Percentiles rank a stretch among this genome's conserved stretches.
Evolutionary conservation across 768 basidiomycete species (phyloP).

Genomic region (Amanita inopinata): DNA sequence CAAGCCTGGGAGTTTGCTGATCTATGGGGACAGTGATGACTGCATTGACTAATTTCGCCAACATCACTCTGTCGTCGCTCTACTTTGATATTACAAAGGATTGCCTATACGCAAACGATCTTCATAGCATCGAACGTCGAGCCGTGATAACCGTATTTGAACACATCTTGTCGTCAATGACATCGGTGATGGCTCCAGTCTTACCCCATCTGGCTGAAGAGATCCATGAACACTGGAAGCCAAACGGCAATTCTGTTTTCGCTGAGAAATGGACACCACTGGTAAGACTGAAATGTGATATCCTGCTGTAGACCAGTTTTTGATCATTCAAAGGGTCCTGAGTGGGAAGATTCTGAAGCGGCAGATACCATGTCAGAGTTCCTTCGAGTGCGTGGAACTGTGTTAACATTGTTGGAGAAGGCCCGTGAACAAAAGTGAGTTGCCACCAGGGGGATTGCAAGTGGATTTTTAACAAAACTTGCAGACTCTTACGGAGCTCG

Average conservation of each 20-base stretch:
- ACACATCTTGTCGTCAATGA: conserved; percentile 62
- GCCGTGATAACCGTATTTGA: conserved; percentile 63
- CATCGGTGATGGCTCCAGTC: conserved; percentile 71
- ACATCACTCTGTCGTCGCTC: conserved; percentile 76
- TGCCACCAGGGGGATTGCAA: not conserved
- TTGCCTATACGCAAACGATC: conserved; percentile 65
- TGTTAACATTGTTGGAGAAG: conserved; percentile 62
- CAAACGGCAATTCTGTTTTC: conserved; percentile 52
- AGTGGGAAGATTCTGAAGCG: conserved; percentile 54
- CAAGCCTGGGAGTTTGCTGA: not conserved
- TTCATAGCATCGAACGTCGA: conserved; percentile 42
- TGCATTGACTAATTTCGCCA: conserved; percentile 67
- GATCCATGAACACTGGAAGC: conserved; percentile 43
- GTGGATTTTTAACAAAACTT: not conserved
- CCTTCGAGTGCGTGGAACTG: conserved; percentile 47
- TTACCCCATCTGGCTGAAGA: conserved; percentile 90
- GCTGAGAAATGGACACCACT: conserved; percentile 55
- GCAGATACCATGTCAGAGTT: conserved; percentile 56
- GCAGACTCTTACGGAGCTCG: conserved; percentile 63
- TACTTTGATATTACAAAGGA: conserved; percentile 95
- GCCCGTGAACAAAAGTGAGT: conserved; percentile 68
- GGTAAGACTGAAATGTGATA: conserved; percentile 31
- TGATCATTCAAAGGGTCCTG: conserved; percentile 28
- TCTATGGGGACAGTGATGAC: conserved; percentile 45
- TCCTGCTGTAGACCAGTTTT: not conserved